These are phyloP conservation scores for Magnolia changhungtana DNA, from an alignment of 164 flowering plant species.

Conservation along the genomic window DNA sequence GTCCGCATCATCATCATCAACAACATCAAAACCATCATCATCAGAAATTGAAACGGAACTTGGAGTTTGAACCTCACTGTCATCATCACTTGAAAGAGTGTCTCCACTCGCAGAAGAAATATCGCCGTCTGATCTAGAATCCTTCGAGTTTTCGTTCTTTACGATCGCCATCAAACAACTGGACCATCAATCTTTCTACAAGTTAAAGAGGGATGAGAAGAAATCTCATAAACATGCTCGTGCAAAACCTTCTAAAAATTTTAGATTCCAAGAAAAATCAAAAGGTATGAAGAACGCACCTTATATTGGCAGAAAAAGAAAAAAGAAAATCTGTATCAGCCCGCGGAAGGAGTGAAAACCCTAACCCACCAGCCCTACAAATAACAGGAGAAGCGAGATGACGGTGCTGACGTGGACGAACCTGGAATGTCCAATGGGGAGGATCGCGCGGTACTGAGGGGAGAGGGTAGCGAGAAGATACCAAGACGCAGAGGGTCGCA, in stretches of 20 bases:
- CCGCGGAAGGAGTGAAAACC: neutral
- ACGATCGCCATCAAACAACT: conserved; percentile 58
- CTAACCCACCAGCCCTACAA: neutral
- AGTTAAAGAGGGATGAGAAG: neutral
- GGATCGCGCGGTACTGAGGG: neutral
- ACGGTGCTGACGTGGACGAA: conserved; percentile 47
- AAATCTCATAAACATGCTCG: neutral
- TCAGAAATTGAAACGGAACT: conserved; percentile 11
- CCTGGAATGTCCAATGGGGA: conserved; percentile 25
- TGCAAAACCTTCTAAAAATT: neutral
- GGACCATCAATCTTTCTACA: neutral
- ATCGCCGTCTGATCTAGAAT: conserved; percentile 28
- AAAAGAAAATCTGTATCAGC: neutral
- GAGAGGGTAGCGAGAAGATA: neutral
- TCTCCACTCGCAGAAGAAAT: conserved; percentile 50
- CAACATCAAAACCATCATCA: conserved; percentile 21
- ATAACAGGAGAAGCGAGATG: conserved; percentile 12
- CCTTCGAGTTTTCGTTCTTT: conserved; percentile 34
- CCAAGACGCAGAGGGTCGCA: no score
- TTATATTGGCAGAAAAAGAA: neutral
- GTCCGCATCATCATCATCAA: conserved; percentile 65
- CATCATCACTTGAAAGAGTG: conserved; percentile 67
- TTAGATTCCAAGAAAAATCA: neutral
- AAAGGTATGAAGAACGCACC: neutral
- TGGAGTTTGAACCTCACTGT: conserved; percentile 28